These are phyloP conservation scores for Trypanosoma caninum DNA, from an alignment of 208 protist species.

Conservation along the genomic window DNA sequence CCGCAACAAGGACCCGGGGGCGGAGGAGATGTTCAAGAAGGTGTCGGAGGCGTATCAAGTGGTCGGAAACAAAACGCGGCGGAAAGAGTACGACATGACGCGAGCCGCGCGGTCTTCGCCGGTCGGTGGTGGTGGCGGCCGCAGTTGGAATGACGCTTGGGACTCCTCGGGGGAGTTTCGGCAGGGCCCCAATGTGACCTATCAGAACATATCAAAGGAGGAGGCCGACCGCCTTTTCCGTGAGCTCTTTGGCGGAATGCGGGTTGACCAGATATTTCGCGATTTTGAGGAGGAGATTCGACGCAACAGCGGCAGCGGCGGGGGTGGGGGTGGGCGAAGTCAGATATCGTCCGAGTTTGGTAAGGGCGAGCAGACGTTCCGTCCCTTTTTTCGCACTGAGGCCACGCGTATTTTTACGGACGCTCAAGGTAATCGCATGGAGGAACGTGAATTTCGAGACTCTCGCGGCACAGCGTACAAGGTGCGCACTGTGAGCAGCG, in stretches of 20 bases:
- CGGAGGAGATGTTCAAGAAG: slow-evolving; percentile 86
- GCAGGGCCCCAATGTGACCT: slow-evolving; percentile 21
- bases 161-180: slow-evolving; percentile 14
- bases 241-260: slow-evolving; percentile 84
- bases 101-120: slow-evolving; percentile 28
- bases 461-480: slow-evolving; percentile 62
- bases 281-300: slow-evolving; percentile 79
- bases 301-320: slow-evolving; percentile 28
- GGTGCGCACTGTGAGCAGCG: slow-evolving; percentile 56
- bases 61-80: slow-evolving; percentile 67
- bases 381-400: slow-evolving; percentile 60
- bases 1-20: slow-evolving; percentile 72
- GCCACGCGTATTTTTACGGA: slow-evolving; percentile 58
- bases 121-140: slow-evolving; percentile 16
- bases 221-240: slow-evolving; percentile 83
- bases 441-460: slow-evolving; percentile 76
- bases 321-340: slow-evolving; percentile 14
- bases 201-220: slow-evolving; percentile 85
- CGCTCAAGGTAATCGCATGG: slow-evolving; percentile 73
- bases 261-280: slow-evolving; percentile 83
- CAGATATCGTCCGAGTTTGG: slow-evolving; percentile 43
- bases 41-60: slow-evolving; percentile 87
- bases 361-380: slow-evolving; percentile 39
- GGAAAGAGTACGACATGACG: slow-evolving; percentile 74
- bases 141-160: no score